These are phyloP conservation scores for Neofusicoccum cordaticola DNA, from an alignment of 2,329 filamentous ascomycete species.

Conservation along the genomic window DNA sequence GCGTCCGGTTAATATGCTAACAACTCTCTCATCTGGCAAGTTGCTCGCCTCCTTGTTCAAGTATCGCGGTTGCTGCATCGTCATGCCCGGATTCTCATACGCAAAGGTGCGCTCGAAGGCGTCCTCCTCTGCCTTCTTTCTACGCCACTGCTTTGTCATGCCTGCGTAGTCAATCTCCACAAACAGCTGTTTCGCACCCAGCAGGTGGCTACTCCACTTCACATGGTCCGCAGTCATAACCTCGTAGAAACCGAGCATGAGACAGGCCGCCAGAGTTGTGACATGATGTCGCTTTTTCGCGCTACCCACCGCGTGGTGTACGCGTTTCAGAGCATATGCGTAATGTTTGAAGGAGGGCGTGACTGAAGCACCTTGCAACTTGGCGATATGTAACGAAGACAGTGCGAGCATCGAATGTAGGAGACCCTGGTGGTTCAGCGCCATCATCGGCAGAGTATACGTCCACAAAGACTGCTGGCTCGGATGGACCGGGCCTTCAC, in stretches of 20 bases:
- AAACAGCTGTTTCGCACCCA: constrained; percentile 78
- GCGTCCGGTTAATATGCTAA: constrained; percentile 58
- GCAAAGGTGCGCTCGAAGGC: constrained; percentile 38
- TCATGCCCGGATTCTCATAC: constrained; percentile 30
- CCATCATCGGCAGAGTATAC: constrained; percentile 79
- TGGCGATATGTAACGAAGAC: constrained; percentile 82
- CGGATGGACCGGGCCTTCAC: constrained; percentile 58
- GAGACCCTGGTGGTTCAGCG: constrained; percentile 79
- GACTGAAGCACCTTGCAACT: constrained; percentile 68
- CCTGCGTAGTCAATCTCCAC: constrained; percentile 75
- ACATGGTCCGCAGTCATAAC: constrained; percentile 91
- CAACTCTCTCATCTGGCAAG: constrained; percentile 47
- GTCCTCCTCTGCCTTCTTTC: constrained; percentile 54
- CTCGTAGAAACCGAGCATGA: constrained; percentile 88
- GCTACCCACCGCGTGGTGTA: constrained; percentile 72
- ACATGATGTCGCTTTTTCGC: constrained; percentile 67
- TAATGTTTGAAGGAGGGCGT: constrained; percentile 90
- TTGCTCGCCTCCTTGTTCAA: constrained; percentile 7
- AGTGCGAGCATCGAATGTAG: constrained; percentile 88
- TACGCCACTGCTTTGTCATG: constrained; percentile 69
- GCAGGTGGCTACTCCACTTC: constrained; percentile 92
- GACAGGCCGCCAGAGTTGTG: constrained; percentile 80
- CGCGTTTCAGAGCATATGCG: constrained; percentile 74
- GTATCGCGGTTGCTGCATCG: constrained; percentile 36
- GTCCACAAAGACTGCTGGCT: constrained; percentile 63